Conservation (phyloP, 2,329 filamentous ascomycete species). For the Penicillium sp. region DNA sequence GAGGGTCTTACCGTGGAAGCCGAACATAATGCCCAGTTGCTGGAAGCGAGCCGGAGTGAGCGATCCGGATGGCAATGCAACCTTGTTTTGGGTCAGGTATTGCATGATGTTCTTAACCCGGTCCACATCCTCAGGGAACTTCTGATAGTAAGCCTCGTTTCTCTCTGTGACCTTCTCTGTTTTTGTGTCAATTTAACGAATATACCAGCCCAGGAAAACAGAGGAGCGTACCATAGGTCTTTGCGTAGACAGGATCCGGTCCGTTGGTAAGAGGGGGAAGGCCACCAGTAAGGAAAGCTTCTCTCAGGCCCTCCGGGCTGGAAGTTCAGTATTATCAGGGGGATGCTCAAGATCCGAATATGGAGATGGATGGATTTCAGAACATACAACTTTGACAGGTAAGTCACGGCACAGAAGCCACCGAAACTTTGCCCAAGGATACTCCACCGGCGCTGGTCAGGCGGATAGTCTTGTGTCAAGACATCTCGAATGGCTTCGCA, state of each 20-base stretch:
- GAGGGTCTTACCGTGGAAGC: conserved; percentile 60
- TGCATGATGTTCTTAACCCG: conserved; percentile 65
- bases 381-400: conserved; percentile 70
- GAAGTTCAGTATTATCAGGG: background rate
- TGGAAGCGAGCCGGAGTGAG: conserved; percentile 74
- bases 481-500: conserved; percentile 79
- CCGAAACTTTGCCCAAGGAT: conserved; percentile 90
- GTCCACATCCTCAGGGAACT: conserved; percentile 77
- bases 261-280: conserved; percentile 71
- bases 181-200: conserved; percentile 13
- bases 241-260: conserved; percentile 72
- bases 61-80: conserved; percentile 66
- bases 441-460: conserved; percentile 74
- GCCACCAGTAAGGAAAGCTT: conserved; percentile 82
- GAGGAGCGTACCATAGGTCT: conserved; percentile 56
- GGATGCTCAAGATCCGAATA: background rate
- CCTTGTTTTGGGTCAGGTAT: conserved; percentile 61
- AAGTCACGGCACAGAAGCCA: conserved; percentile 80
- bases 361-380: background rate
- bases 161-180: conserved; percentile 63
- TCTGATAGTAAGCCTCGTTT: conserved; percentile 76
- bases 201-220: background rate
- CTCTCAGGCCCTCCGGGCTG: conserved; percentile 70
- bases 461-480: conserved; percentile 67
- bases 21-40: conserved; percentile 74